These are phyloP conservation scores for Arthrobotrys musiformis DNA, from an alignment of 2,329 filamentous ascomycete genomes.

Conservation along the genomic window DNA sequence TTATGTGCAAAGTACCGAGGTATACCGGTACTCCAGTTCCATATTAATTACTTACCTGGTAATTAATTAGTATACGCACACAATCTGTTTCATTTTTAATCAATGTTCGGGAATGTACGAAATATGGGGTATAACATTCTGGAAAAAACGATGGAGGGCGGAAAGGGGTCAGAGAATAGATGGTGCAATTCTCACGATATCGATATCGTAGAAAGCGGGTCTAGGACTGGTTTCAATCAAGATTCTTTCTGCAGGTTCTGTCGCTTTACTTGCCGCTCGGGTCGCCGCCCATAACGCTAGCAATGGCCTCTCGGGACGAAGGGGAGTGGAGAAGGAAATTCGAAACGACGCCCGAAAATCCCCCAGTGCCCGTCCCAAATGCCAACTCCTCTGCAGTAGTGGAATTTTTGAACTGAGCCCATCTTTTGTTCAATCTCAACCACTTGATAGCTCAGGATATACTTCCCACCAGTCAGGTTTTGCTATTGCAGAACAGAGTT, in stretches of 20 bases:
- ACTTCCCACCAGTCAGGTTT: constrained; percentile 48
- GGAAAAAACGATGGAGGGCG: background rate
- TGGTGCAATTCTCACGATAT: constrained; percentile 54
- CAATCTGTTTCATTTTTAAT: background rate
- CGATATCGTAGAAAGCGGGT: constrained; percentile 51
- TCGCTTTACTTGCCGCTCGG: constrained; percentile 22
- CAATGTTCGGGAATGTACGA: background rate
- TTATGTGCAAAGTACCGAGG: constrained; percentile 16
- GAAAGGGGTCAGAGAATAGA: constrained; percentile 13
- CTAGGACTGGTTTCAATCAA: constrained; percentile 41
- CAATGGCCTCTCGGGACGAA: background rate
- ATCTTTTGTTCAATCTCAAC: background rate
- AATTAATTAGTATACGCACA: background rate
- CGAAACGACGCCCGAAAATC: constrained; percentile 25
- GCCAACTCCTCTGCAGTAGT: constrained; percentile 10
- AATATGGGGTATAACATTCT: constrained; percentile 21
- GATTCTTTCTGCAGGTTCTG: constrained; percentile 43
- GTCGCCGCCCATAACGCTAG: background rate
- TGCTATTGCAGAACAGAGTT: background rate
- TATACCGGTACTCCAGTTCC: background rate
- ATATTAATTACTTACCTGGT: no score
- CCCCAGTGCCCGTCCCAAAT: constrained; percentile 9
- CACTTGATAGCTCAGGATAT: constrained; percentile 31
- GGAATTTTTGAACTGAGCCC: constrained; percentile 1
- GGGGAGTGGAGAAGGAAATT: constrained; percentile 12